Conservation (phyloP, 768 basidiomycete genomes). For the Aureoboletus auriporus region DNA sequence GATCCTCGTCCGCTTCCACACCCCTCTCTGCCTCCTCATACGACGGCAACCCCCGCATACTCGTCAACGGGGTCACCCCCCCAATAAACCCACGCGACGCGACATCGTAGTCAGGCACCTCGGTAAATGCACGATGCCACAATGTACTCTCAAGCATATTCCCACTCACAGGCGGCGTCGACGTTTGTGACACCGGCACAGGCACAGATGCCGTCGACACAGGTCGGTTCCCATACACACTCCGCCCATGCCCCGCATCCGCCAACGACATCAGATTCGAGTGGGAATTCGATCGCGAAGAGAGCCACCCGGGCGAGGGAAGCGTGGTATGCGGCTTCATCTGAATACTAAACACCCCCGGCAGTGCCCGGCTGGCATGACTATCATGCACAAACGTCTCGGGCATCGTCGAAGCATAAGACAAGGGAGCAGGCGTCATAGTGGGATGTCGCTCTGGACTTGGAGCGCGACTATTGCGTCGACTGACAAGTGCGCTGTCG, state of each 20-base stretch:
- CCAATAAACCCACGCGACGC: constrained; percentile 88
- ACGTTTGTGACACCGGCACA: background rate
- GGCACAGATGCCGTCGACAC: background rate
- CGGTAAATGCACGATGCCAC: constrained; percentile 62
- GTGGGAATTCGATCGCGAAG: constrained; percentile 34
- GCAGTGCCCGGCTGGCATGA: constrained; percentile 48
- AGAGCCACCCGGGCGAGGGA: constrained; percentile 38
- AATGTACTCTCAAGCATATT: constrained; percentile 31
- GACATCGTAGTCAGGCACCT: constrained; percentile 82
- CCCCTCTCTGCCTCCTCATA: constrained; percentile 66
- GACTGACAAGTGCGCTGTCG: constrained; percentile 29
- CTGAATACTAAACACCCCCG: constrained; percentile 50
- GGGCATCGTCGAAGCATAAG: constrained; percentile 23
- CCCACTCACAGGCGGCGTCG: constrained; percentile 11
- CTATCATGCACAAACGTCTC: constrained; percentile 52
- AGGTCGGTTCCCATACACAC: background rate
- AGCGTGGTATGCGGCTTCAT: constrained; percentile 60
- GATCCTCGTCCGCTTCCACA: background rate
- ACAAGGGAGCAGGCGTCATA: constrained; percentile 3
- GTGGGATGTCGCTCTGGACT: constrained; percentile 50
- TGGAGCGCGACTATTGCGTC: constrained; percentile 43
- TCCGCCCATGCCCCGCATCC: constrained; percentile 1
- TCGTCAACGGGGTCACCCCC: constrained; percentile 80
- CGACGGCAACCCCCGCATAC: constrained; percentile 74
- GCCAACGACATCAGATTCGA: constrained; percentile 23